phyloP scores from a whole-genome alignment of 371 early-diverging fungal species.

The Capillidium heterosporum region DNA sequence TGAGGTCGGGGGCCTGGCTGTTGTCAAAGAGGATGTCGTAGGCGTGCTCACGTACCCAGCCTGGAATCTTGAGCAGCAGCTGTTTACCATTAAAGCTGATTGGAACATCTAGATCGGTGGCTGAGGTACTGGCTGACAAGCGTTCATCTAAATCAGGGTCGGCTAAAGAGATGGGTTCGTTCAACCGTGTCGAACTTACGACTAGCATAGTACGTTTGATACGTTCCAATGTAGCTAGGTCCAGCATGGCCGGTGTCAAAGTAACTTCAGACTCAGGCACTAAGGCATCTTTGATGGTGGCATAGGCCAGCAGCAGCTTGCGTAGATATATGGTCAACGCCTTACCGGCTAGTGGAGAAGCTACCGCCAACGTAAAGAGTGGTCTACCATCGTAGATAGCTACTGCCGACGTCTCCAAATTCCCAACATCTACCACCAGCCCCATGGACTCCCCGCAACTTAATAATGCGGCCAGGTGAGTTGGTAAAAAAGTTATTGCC shows the following conservation, averaged over 20 bases:
- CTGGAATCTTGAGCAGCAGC: not conserved
- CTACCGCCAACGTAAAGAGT: not conserved
- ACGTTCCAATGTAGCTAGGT: not conserved
- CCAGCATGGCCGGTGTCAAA: not conserved
- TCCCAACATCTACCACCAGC: conserved; percentile 1
- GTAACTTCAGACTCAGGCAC: not conserved
- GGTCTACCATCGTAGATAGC: not conserved
- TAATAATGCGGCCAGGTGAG: not conserved
- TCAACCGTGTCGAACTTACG: not conserved
- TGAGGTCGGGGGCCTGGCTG: not conserved
- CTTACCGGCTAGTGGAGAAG: conserved; percentile 1
- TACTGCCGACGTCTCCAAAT: not conserved
- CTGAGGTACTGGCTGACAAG: not conserved
- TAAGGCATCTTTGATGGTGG: not conserved
- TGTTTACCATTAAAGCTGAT: not conserved
- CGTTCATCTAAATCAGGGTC: not conserved
- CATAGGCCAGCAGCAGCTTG: not conserved
- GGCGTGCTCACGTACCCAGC: conserved; percentile 1
- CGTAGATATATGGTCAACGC: not conserved
- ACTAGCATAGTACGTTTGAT: not conserved
- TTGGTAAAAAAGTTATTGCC: not conserved
- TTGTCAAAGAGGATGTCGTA: not conserved
- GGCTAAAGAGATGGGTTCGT: not conserved
- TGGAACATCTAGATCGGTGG: not conserved
- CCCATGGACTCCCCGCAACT: not conserved